Evolutionary conservation across 1,284 basidiomycete species (phyloP).

Genomic region (Fistulina hepatica): DNA sequence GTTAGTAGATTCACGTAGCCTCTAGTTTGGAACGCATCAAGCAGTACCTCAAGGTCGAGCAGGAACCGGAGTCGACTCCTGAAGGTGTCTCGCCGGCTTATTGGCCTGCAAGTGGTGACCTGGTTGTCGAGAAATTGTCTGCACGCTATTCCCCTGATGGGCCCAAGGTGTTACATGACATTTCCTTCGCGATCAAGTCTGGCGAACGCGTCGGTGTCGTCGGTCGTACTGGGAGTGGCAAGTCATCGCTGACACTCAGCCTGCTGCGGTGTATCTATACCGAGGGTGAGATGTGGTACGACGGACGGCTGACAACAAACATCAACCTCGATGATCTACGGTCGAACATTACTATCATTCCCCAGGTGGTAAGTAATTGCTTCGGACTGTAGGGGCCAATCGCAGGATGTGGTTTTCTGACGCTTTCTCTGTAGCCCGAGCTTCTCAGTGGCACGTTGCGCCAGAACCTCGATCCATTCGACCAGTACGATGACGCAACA

Average conservation of each 20-base stretch:
- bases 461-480: constrained; percentile 62
- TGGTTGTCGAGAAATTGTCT: constrained; percentile 50
- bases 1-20: not conserved
- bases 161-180: constrained; percentile 43
- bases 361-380: constrained; percentile 35
- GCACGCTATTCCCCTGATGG: constrained; percentile 45
- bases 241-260: constrained; percentile 43
- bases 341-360: constrained; percentile 53
- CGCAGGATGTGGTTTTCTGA: constrained; percentile 23
- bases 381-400: too few relatives aligned
- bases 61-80: constrained; percentile 45
- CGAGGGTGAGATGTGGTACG: constrained; percentile 45
- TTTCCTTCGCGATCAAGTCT: constrained; percentile 44
- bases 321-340: constrained; percentile 61
- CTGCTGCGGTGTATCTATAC: constrained; percentile 49
- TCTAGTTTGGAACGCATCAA: constrained; percentile 64
- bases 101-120: constrained; percentile 66
- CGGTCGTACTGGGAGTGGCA: constrained; percentile 71
- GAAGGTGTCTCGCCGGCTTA: constrained; percentile 58
- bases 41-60: constrained; percentile 61
- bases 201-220: constrained; percentile 59
- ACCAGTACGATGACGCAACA: constrained; percentile 55
- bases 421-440: constrained; percentile 46
- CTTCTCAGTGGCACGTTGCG: constrained; percentile 48
- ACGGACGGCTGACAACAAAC: constrained; percentile 32